Conservation (phyloP, 169 alveolate genomes). For the Cryptosporidium felis region DNA sequence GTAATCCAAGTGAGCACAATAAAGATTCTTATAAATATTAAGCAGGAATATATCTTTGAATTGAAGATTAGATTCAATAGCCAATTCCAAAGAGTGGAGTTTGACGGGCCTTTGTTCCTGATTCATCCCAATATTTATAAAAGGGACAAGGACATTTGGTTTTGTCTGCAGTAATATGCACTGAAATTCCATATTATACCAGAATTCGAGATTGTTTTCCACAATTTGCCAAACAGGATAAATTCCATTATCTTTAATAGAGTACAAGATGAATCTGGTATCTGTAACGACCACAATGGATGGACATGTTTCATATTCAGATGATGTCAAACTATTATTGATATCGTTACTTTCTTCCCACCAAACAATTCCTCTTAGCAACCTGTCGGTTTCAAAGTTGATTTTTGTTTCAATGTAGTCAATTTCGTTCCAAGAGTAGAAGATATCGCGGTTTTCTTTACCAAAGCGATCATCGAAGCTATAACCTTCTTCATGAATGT, state of each 20-base stretch:
- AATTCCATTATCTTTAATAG: not conserved
- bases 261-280: not conserved
- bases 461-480: too few species aligned
- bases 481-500: too few species aligned
- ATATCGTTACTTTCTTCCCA: slow-evolving; percentile 6
- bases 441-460: not conserved
- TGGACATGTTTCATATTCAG: not conserved
- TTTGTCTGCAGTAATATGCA: slow-evolving; percentile 6
- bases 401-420: slow-evolving; percentile 21
- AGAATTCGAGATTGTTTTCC: not conserved
- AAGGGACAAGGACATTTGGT: slow-evolving; percentile 7
- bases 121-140: slow-evolving; percentile 1
- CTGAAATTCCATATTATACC: slow-evolving; percentile 58
- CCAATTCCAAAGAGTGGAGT: slow-evolving; percentile 8
- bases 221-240: slow-evolving; percentile 6
- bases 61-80: not conserved
- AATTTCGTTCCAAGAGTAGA: slow-evolving; percentile 9
- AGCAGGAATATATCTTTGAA: slow-evolving; percentile 6
- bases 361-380: slow-evolving; percentile 50
- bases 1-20: slow-evolving; percentile 44
- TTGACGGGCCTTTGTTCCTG: not conserved
- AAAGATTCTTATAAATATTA: slow-evolving; percentile 3
- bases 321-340: not conserved
- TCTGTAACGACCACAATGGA: slow-evolving; percentile 20
- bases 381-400: not conserved